These are phyloP conservation scores for Globisporangium splendens DNA, from an alignment of 352 stramenopile species.

Conservation along the genomic window DNA sequence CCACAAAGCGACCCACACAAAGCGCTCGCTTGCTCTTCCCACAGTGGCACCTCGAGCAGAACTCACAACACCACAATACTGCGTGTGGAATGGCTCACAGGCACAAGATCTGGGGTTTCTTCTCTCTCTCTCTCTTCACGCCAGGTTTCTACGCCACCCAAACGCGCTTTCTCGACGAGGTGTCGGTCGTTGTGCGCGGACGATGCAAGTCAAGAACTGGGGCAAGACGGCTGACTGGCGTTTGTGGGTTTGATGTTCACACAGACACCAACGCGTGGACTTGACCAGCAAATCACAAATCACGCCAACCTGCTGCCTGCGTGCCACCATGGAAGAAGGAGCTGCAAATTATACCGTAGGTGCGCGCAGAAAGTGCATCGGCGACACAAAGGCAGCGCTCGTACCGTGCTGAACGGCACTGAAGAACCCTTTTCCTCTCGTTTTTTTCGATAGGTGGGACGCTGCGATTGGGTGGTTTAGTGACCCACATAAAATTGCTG, in stretches of 20 bases:
- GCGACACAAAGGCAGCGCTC: not conserved
- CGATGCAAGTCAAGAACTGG: slow-evolving; percentile 10
- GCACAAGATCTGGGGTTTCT: too few species aligned
- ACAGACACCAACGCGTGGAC: not conserved
- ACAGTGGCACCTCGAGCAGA: too few species aligned
- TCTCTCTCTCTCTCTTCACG: too few species aligned
- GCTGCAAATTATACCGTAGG: not conserved
- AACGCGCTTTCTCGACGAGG: not conserved
- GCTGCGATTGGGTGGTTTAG: not conserved
- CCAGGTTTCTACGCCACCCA: too few species aligned
- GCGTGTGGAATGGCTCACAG: too few species aligned
- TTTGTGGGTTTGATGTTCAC: not conserved
- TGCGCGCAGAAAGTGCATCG: not conserved
- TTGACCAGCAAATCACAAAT: not conserved
- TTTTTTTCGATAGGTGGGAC: not conserved
- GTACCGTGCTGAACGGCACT: too few species aligned
- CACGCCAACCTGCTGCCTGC: not conserved
- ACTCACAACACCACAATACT: too few species aligned
- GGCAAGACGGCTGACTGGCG: not conserved
- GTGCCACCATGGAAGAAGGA: not conserved
- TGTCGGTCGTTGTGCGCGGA: not conserved
- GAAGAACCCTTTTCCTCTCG: not conserved
- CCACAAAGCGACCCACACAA: too few species aligned
- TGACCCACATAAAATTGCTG: not conserved
- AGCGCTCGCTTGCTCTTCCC: too few species aligned